Conservation (phyloP, 2,329 filamentous ascomycete genomes). For the Lachnellula subtilissima region DNA sequence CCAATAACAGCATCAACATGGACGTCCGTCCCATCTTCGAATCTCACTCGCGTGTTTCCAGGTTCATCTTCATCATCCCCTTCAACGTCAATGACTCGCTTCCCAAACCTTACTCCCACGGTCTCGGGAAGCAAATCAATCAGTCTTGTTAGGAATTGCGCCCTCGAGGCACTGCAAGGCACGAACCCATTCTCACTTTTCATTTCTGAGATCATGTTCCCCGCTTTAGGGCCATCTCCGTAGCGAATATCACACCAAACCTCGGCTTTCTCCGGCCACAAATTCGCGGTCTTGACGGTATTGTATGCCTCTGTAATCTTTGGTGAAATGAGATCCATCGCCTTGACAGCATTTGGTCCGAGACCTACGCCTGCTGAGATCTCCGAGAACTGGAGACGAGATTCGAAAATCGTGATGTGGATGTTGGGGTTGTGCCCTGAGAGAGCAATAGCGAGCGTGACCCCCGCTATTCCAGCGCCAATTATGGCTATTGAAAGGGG, state of each 20-base stretch:
- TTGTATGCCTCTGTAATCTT: constrained; percentile 39
- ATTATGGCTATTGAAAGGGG: constrained; percentile 45
- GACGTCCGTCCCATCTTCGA: constrained; percentile 40
- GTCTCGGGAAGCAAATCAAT: constrained; percentile 34
- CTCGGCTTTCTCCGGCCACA: constrained; percentile 30
- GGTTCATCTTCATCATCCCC: constrained; percentile 15
- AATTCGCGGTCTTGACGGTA: constrained; percentile 25
- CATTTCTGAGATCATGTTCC: constrained; percentile 27
- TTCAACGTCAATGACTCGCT: constrained; percentile 27
- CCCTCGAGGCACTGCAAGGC: constrained; percentile 31
- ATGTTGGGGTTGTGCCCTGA: constrained; percentile 38
- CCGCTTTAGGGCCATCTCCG: constrained; percentile 25
- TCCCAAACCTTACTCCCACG: constrained; percentile 28
- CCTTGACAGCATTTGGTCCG: constrained; percentile 49
- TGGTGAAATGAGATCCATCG: constrained; percentile 49
- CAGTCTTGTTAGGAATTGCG: constrained; percentile 38
- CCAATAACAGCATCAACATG: constrained; percentile 47
- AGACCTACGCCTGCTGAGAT: constrained; percentile 55
- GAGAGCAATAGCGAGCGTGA: constrained; percentile 50
- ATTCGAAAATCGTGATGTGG: constrained; percentile 47
- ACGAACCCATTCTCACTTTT: constrained; percentile 23
- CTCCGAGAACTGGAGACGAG: constrained; percentile 49
- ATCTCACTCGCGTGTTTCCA: constrained; percentile 30
- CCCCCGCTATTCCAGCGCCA: constrained; percentile 54
- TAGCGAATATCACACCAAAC: constrained; percentile 38